Percentiles rank a stretch among this genome's conserved stretches.
These are phyloP conservation scores for Ophiostoma pallidulum DNA, from an alignment of 2,329 filamentous ascomycete genomes.

Conservation along the genomic window DNA sequence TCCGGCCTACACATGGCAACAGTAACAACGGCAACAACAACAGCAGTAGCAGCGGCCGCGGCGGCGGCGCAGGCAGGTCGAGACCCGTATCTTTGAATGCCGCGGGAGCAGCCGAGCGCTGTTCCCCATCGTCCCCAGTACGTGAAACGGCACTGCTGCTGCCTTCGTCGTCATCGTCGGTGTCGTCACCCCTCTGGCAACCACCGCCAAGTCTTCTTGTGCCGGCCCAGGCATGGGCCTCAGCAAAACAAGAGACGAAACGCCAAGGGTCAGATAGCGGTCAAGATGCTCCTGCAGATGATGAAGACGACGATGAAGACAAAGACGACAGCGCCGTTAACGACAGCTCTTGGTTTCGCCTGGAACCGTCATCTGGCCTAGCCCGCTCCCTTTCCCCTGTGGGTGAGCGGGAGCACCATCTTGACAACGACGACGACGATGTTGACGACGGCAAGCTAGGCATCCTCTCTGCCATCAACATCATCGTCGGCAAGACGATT, in stretches of 20 bases:
- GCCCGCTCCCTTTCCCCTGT: slow-evolving; percentile 3
- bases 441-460: slow-evolving; percentile 25
- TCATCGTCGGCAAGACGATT: slow-evolving; percentile 30
- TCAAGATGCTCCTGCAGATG: too few species aligned
- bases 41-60: neutral
- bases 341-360: slow-evolving; percentile 17
- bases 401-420: too few species aligned
- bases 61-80: too few species aligned
- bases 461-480: slow-evolving; percentile 28
- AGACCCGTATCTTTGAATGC: too few species aligned
- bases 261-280: too few species aligned
- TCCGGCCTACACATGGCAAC: slow-evolving; percentile 18
- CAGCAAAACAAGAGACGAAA: too few species aligned
- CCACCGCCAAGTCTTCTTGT: slow-evolving; percentile 18
- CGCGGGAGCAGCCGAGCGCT: slow-evolving; percentile 5
- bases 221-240: too few species aligned
- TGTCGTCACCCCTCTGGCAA: slow-evolving; percentile 18
- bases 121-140: too few species aligned
- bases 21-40: neutral
- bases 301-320: too few species aligned
- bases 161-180: neutral
- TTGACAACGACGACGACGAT: neutral
- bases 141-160: neutral
- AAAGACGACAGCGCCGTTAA: slow-evolving; percentile 14
- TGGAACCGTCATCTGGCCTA: slow-evolving; percentile 14